Evolutionary conservation across 2,329 filamentous ascomycete genomes (phyloP), one percentile per base, ranked within the genome.

Genomic region (Pseudogymnoascus sp.): DNA sequence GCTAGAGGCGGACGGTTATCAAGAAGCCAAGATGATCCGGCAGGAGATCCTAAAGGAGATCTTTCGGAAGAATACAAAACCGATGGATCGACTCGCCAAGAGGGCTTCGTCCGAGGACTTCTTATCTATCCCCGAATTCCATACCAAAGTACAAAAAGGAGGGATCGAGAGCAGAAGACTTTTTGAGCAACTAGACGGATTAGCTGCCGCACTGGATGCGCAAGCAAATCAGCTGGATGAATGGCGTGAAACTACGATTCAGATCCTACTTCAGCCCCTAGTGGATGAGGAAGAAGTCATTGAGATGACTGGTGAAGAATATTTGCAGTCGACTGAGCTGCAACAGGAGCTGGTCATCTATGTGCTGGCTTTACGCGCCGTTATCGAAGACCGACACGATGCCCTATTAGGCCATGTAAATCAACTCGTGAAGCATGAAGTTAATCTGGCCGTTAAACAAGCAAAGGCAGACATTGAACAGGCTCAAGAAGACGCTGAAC

Each of bases 321-420:
- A 96, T 65, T 89, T 91, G 66, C 84, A 89, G 33, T 96, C 93
- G 0, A 90, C 92, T 0, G 90, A 90, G 71, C 82, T 87, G 50
- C 93, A 97, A 74, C 93, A 97, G 64, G 86, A 95, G 70, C 83
- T 97, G 41, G 90, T 93, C 74, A 89, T 89, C 6, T 96, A 95
- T 69, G 88, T 96, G 62, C 86, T 92, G 70, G 86, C 84, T 7
- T 78, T 97, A 28, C 83, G 90, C 63, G 85, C 88, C 0, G 80
- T 88, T 57, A 82, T 94, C 61, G 87, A 90, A 6, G 92, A 97
- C 73, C 86, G 93, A 11, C 85, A 88, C 65, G 85, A 88, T 65
- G 84, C 86, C 28, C 79, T 97, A 14, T 88, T 87, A 1, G 93
- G 93, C 0, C 81, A 91, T 63, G 79, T 79, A n/a, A 95, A 94